Conservation (phyloP, 805 yeast species). For the Clavispora vitiphila region DNA sequence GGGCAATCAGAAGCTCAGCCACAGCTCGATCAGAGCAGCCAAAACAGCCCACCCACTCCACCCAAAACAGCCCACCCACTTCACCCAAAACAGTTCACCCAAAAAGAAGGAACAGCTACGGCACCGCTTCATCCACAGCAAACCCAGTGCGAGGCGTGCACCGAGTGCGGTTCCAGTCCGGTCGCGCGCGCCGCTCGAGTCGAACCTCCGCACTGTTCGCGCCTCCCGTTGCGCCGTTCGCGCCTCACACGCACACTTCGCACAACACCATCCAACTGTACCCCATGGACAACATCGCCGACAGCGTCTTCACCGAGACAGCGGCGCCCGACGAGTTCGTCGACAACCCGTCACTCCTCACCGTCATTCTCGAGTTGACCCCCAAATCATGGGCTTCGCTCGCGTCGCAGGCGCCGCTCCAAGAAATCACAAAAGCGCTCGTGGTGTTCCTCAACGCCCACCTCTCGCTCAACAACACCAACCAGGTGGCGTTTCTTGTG, state of each 20-base stretch:
- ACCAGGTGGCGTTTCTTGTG: constrained; percentile 76
- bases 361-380: constrained; percentile 72
- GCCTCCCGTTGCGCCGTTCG: no score
- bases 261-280: background rate
- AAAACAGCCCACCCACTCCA: no score
- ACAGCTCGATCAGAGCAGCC: no score
- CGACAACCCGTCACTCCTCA: constrained; percentile 67
- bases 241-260: background rate
- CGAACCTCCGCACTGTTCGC: background rate
- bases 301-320: constrained; percentile 44
- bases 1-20: no score
- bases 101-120: no score
- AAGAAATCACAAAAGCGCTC: constrained; percentile 58
- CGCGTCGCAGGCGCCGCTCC: constrained; percentile 44
- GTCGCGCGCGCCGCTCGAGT: no score
- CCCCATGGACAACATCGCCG: constrained; percentile 65
- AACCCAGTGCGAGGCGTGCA: no score
- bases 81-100: no score
- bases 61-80: no score
- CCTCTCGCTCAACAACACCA: constrained; percentile 75
- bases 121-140: no score
- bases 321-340: constrained; percentile 21
- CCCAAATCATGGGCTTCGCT: constrained; percentile 62
- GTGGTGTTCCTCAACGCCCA: constrained; percentile 84
- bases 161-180: no score